Percentiles rank a stretch among this genome's conserved stretches.
Conservation (phyloP, 768 basidiomycete species). For the Suillus cothurnatus region DNA sequence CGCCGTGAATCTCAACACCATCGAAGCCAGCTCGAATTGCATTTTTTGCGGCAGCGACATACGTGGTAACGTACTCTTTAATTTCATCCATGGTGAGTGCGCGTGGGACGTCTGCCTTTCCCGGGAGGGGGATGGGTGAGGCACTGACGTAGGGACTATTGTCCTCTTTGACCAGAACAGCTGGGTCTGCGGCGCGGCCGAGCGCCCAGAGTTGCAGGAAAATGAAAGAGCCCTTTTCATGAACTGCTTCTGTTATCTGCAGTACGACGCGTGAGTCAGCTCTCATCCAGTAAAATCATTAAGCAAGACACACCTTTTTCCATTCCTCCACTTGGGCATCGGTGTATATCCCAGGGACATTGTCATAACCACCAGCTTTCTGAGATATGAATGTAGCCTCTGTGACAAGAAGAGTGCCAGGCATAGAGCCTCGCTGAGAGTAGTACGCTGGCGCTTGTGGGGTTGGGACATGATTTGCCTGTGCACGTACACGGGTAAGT, state of each 20-base stretch:
- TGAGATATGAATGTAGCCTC: slow-evolving; percentile 58
- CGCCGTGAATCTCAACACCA: slow-evolving; percentile 46
- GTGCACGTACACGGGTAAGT: slow-evolving; percentile 47
- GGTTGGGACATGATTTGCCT: slow-evolving; percentile 37
- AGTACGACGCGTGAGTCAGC: not conserved
- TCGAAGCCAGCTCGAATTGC: slow-evolving; percentile 46
- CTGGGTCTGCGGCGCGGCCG: slow-evolving; percentile 43
- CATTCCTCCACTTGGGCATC: slow-evolving; percentile 55
- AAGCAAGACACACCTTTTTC: slow-evolving; percentile 41
- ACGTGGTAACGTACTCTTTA: slow-evolving; percentile 30
- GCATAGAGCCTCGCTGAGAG: slow-evolving; percentile 44
- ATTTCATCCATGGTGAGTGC: slow-evolving; percentile 34
- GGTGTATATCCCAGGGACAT: slow-evolving; percentile 67
- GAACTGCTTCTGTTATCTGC: slow-evolving; percentile 59
- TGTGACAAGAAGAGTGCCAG: slow-evolving; percentile 57
- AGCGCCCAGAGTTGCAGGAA: slow-evolving; percentile 57
- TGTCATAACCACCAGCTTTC: slow-evolving; percentile 47
- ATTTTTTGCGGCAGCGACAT: slow-evolving; percentile 34
- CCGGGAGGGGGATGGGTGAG: slow-evolving; percentile 30
- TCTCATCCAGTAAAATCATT: too few species aligned
- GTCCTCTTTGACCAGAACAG: slow-evolving; percentile 36
- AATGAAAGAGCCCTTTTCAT: slow-evolving; percentile 51
- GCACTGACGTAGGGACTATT: slow-evolving; percentile 36
- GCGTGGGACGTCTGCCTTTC: slow-evolving; percentile 20
- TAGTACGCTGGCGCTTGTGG: slow-evolving; percentile 49